Evolutionary conservation across 257 asterid genomes (phyloP).

Genomic region (Nicotiana paniculata): DNA sequence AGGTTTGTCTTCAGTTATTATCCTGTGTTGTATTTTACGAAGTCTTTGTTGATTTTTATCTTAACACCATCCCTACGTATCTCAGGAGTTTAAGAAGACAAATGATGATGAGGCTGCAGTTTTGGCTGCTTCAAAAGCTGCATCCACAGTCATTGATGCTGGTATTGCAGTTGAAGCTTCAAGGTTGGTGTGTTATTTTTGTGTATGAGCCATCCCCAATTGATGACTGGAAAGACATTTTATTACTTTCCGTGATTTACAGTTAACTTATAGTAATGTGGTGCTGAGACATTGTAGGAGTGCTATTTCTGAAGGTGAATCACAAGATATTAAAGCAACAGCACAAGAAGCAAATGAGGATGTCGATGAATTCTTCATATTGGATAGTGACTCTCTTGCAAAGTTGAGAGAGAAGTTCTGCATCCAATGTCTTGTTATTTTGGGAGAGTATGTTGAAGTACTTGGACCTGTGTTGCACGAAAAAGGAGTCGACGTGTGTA

Average conservation of each 20-base stretch:
- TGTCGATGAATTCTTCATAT: constrained; percentile 44
- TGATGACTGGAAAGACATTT: background rate
- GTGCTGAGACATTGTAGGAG: constrained; percentile 35
- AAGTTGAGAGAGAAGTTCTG: constrained; percentile 87
- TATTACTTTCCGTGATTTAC: background rate
- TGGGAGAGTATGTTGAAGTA: constrained; percentile 98
- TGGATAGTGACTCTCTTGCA: constrained; percentile 66
- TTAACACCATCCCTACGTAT: background rate
- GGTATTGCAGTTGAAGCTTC: constrained; percentile 61
- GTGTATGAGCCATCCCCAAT: constrained; percentile 8
- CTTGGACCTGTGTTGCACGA: constrained; percentile 98
- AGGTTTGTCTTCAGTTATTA: constrained; percentile 43
- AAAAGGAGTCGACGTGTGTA: constrained; percentile 95
- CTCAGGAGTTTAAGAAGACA: constrained; percentile 66
- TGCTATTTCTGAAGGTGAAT: constrained; percentile 41
- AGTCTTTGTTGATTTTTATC: background rate
- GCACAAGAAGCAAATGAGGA: constrained; percentile 58
- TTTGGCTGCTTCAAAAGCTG: constrained; percentile 87
- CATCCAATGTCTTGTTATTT: constrained; percentile 79
- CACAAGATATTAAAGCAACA: constrained; percentile 37
- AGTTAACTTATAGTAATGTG: constrained; percentile 5
- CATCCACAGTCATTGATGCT: constrained; percentile 88
- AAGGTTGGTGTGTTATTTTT: constrained; percentile 42
- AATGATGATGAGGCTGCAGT: constrained; percentile 85
- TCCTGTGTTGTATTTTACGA: constrained; percentile 2